Percentiles rank a stretch among this genome's conserved stretches.
Conservation (phyloP, 208 protist species). For the Herpetomonas tarakana region DNA sequence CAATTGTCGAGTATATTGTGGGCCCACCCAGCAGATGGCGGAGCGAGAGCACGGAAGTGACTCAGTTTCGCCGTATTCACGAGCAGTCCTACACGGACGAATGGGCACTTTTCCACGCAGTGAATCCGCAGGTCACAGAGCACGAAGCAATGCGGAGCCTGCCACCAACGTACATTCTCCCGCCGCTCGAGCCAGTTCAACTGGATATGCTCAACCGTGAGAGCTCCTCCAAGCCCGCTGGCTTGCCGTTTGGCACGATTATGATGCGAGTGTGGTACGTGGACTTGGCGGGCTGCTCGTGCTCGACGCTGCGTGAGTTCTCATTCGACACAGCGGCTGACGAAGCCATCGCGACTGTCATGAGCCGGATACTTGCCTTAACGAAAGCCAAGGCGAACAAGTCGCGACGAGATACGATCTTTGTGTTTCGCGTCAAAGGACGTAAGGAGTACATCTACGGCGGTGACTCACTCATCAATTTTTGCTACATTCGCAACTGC, state of each 20-base stretch:
- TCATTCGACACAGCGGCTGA: slow-evolving; percentile 42
- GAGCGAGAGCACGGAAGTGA: slow-evolving; percentile 34
- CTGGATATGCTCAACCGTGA: slow-evolving; percentile 33
- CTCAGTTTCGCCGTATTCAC: slow-evolving; percentile 30
- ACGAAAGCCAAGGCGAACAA: slow-evolving; percentile 22
- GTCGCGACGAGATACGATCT: slow-evolving; percentile 14
- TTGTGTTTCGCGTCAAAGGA: slow-evolving; percentile 56
- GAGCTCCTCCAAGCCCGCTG: slow-evolving; percentile 14
- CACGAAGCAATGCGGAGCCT: slow-evolving; percentile 39
- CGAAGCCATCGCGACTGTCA: slow-evolving; percentile 32
- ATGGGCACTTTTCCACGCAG: slow-evolving; percentile 39
- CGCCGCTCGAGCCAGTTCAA: slow-evolving; percentile 36
- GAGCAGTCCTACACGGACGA: slow-evolving; percentile 39
- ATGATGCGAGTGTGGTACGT: slow-evolving; percentile 46
- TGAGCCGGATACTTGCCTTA: slow-evolving; percentile 27
- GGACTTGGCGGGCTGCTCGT: slow-evolving; percentile 35
- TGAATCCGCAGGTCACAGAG: slow-evolving; percentile 27
- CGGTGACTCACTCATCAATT: slow-evolving; percentile 43
- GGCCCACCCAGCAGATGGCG: slow-evolving; percentile 29
- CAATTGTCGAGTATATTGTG: slow-evolving; percentile 44
- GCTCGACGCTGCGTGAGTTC: slow-evolving; percentile 45
- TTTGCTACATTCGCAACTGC: slow-evolving; percentile 49
- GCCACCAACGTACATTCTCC: slow-evolving; percentile 33
- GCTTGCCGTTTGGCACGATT: slow-evolving; percentile 16
- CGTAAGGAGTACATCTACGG: slow-evolving; percentile 69